Conservation (phyloP, 2,329 filamentous ascomycete species). For the Fusarium verticillioides region DNA sequence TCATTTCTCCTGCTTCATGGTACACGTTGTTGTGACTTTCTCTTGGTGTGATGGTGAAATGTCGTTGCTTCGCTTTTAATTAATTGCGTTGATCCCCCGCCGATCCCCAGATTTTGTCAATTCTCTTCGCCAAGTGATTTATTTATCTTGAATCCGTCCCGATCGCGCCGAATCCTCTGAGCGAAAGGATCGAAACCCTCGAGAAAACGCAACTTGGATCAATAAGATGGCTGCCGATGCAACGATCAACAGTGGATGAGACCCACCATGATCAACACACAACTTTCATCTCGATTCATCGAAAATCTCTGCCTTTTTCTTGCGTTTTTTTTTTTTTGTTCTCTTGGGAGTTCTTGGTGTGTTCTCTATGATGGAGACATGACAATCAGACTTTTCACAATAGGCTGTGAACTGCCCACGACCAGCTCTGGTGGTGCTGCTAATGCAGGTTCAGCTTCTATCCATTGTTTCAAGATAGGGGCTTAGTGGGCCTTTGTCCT, state of each 20-base stretch:
- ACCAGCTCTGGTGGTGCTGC: conserved; percentile 4
- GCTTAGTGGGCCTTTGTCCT: conserved; percentile 5
- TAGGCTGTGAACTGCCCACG: conserved; percentile 40
- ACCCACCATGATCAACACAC: neutral
- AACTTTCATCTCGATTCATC: neutral
- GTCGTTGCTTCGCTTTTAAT: neutral
- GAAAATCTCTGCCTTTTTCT: conserved; percentile 20
- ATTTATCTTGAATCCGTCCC: neutral
- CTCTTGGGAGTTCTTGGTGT: neutral
- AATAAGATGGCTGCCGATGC: neutral
- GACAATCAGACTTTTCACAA: conserved; percentile 12
- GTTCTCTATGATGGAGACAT: conserved; percentile 24
- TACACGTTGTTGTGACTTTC: neutral
- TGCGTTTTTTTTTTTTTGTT: conserved; percentile 29
- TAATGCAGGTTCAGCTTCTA: conserved; percentile 37
- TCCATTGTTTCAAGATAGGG: conserved; percentile 35
- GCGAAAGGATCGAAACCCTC: neutral
- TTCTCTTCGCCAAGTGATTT: conserved; percentile 4
- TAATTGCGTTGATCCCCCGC: neutral
- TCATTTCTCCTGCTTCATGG: conserved; percentile 21
- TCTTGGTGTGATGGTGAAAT: rapidly evolving
- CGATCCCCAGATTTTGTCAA: neutral
- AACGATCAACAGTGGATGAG: neutral
- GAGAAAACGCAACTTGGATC: neutral
- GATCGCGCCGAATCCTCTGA: neutral